Conservation (phyloP, 306 rosid species). For the Gynostemma pentaphyllum region DNA sequence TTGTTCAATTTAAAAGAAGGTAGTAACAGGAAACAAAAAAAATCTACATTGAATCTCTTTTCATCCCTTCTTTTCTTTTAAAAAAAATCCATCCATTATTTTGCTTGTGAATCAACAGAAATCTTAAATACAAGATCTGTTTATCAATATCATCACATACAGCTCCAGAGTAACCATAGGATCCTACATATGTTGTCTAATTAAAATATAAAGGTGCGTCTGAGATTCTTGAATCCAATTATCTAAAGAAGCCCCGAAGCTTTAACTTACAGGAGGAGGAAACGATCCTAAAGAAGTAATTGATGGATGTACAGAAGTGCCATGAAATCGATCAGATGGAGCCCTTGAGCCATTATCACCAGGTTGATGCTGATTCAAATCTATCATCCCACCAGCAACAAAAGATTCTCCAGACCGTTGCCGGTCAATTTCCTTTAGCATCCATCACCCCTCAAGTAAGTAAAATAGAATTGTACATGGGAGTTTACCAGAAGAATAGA, state of each 20-base stretch:
- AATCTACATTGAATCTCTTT: not conserved
- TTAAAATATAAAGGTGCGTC: not conserved
- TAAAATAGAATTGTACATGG: not conserved
- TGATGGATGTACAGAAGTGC: conserved; percentile 41
- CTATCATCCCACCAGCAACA: conserved; percentile 38
- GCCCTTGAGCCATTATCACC: conserved; percentile 43
- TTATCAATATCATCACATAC: not conserved
- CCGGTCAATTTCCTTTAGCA: conserved; percentile 53
- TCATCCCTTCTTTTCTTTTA: not conserved
- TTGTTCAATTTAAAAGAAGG: not conserved
- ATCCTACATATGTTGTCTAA: not conserved
- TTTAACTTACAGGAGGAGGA: conserved; percentile 66
- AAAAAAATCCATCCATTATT: not conserved
- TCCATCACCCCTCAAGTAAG: conserved; percentile 23
- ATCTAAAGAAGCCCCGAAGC: conserved; percentile 15
- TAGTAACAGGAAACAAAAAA: not conserved
- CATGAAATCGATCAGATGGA: conserved; percentile 43
- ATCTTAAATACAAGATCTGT: conserved; percentile 6
- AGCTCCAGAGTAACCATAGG: not conserved
- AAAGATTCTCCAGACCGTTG: conserved; percentile 54
- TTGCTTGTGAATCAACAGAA: not conserved
- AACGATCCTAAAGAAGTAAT: conserved; percentile 54
- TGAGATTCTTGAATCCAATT: not conserved
- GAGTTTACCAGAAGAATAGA: not conserved
- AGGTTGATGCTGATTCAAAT: conserved; percentile 39